Percentiles rank a stretch among this genome's conserved stretches.
Conservation (phyloP, 805 yeast genomes). For the Monosporozyma solicola region DNA sequence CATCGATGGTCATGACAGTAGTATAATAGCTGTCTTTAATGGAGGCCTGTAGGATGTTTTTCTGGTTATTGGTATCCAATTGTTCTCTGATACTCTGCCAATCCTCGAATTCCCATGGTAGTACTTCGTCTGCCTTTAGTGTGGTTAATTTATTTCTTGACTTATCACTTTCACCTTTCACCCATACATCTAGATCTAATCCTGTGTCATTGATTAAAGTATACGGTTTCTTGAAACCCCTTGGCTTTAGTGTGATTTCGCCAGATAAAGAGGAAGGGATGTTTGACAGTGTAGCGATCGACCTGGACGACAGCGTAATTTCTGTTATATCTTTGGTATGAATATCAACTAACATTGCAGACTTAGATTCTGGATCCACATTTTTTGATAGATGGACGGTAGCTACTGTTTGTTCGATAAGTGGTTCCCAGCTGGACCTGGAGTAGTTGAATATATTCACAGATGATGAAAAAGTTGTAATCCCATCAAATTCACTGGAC, state of each 20-base stretch:
- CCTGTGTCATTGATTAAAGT: conserved; percentile 80
- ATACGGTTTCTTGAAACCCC: conserved; percentile 81
- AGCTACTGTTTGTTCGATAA: conserved; percentile 80
- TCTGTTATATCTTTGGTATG: conserved; percentile 73
- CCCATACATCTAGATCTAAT: conserved; percentile 70
- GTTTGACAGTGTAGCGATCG: conserved; percentile 68
- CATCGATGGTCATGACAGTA: conserved; percentile 47
- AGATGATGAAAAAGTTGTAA: conserved; percentile 52
- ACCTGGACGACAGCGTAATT: conserved; percentile 69
- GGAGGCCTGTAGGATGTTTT: conserved; percentile 55
- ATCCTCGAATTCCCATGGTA: conserved; percentile 91
- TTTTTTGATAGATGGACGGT: conserved; percentile 56
- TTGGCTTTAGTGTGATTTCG: conserved; percentile 45
- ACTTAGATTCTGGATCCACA: conserved; percentile 31
- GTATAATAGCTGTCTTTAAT: conserved; percentile 49
- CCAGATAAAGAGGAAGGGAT: conserved; percentile 50
- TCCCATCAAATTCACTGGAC: conserved; percentile 75
- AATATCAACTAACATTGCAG: conserved; percentile 52
- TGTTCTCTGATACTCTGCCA: conserved; percentile 84
- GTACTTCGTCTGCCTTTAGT: conserved; percentile 40
- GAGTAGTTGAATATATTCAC: conserved; percentile 81
- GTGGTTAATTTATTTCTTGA: conserved; percentile 22
- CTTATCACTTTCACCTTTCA: conserved; percentile 37
- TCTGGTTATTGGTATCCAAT: conserved; percentile 53
- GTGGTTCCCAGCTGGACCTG: conserved; percentile 90